Base-by-base conservation (phyloP, 2,329 filamentous ascomycete species). In the Paradendryphiella salina region DNA sequence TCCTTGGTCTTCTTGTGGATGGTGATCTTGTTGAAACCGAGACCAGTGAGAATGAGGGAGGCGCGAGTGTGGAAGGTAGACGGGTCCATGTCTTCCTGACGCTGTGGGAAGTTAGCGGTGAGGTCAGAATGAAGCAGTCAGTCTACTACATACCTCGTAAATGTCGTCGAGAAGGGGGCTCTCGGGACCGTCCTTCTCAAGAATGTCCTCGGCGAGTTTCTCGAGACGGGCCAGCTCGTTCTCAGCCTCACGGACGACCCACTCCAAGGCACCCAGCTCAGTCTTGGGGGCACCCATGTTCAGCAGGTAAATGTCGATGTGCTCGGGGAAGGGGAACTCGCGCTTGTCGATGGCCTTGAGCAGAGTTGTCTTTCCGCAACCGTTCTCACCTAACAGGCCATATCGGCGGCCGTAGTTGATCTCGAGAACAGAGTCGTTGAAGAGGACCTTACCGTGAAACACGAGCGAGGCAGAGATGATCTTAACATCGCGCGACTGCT, bases 1-100 rank as follows among this genome's bases (percentile, higher is more conserved):
- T 99, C 95, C 85, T 97, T 99, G 68, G 95, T 99, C 86, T 95
- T 96, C 85, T 99, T 99, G 77, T 95, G 81, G 73, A 99, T 97
- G 49, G 95, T 99, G 65, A 78, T 79, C 82, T 97, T 97, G 86
- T 99, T 96, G 85, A 99, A 99, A 63, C 94, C 94, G 52, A 99
- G 88, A 91, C 94, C 94, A 48, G 94, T 99, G 66, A 99, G 78
- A 74, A 99, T 99, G 62, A 96, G 86, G 48, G 93, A 96, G 55
- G 94, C 94, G 73, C 94, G 90, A 56, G 93, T 96, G 71, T 90
- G 81, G 79, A 99, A 99, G 44, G 95, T 99, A 31, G 91, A 95
- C 39, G 94, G 94, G 70, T 99, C 95, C 93, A 99, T 96, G 77
- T 86, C 87, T 79, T 99, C 94, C 84, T 97, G 96, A 76, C 94